Evolutionary conservation across 768 basidiomycete genomes (phyloP).

Genomic region (Russula sp.): DNA sequence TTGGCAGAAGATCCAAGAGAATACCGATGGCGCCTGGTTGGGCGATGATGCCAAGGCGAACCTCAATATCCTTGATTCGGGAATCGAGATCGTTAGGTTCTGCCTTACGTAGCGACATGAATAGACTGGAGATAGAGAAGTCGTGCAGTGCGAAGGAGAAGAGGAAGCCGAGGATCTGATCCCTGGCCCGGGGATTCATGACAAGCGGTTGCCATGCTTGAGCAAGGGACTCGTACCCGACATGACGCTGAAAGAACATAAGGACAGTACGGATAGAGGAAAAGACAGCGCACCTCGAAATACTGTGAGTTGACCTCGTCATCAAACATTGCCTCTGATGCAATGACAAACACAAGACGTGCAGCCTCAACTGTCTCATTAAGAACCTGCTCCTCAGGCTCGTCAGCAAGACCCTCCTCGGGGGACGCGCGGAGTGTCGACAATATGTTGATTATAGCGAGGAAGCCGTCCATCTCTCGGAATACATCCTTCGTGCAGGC

Average conservation of each 20-base stretch:
- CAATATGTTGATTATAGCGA: conserved; percentile 66
- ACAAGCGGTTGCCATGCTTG: conserved; percentile 54
- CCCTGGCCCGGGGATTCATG: conserved; percentile 40
- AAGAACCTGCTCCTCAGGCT: conserved; percentile 36
- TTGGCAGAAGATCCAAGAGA: conserved; percentile 45
- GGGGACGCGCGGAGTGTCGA: conserved; percentile 45
- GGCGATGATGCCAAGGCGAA: conserved; percentile 44
- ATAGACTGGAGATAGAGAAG: conserved; percentile 51
- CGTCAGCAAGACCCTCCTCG: conserved; percentile 32
- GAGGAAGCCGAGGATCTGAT: conserved; percentile 59
- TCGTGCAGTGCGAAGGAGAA: conserved; percentile 63
- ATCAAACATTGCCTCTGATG: conserved; percentile 56
- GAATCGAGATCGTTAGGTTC: conserved; percentile 41
- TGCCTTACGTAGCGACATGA: conserved; percentile 40
- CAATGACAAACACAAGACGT: conserved; percentile 55
- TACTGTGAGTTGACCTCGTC: conserved; percentile 53
- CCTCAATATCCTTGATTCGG: conserved; percentile 37
- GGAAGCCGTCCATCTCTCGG: conserved; percentile 76
- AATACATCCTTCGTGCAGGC: conserved; percentile 65
- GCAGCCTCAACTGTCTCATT: conserved; percentile 45
- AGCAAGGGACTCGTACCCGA: conserved; percentile 61
- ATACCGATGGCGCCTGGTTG: conserved; percentile 58
- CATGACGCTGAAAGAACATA: conserved; percentile 36
- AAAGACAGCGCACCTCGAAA: conserved; percentile 50
- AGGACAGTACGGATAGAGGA: not conserved